Conservation (phyloP, 768 basidiomycete genomes). For the Leccinum subgranulosum region DNA sequence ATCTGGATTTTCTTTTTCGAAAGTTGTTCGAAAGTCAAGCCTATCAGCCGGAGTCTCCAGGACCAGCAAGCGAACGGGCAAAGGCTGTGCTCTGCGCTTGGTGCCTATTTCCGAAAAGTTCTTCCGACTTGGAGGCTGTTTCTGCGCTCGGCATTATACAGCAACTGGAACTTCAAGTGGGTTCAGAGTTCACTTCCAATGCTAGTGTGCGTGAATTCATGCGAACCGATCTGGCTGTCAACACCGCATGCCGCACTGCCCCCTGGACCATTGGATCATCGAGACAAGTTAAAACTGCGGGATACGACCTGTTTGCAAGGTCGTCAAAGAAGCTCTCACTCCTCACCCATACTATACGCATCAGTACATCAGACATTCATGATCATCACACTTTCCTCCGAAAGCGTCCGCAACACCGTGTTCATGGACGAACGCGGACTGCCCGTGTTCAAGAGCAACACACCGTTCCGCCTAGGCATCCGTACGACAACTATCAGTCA, state of each 20-base stretch:
- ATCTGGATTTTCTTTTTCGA: neutral
- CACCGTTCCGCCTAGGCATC: constrained; percentile 18
- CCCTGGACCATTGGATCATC: neutral
- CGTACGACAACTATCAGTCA: constrained; percentile 20
- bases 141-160: neutral
- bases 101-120: neutral
- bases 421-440: constrained; percentile 28
- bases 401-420: constrained; percentile 25
- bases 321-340: neutral
- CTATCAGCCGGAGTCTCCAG: neutral
- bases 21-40: neutral
- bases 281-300: constrained; percentile 1
- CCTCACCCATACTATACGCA: neutral
- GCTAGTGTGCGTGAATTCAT: neutral
- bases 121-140: neutral
- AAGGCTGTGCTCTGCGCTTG: neutral
- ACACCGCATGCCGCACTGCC: neutral
- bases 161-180: neutral
- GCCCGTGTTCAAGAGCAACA: constrained; percentile 26
- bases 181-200: neutral
- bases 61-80: neutral
- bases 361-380: constrained; percentile 6
- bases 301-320: no score
- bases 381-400: constrained; percentile 24
- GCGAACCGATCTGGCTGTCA: no score